Evolutionary conservation across 2,329 filamentous ascomycete species (phyloP), one percentile per base, ranked within the genome.

Genomic region (Orbilia quercus): DNA sequence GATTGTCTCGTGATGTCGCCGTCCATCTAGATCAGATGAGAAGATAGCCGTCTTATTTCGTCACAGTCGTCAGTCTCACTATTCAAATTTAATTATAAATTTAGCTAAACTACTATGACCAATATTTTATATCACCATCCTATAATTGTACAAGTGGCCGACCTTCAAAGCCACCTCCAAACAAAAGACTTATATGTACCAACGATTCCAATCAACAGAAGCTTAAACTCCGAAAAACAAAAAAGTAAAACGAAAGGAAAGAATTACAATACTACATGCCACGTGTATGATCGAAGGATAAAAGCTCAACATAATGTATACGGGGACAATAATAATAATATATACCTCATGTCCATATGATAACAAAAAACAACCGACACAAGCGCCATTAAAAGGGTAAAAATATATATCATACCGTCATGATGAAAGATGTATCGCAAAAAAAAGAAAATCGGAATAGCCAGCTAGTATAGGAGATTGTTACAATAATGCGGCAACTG

Each of bases 401-500:
- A 31, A 34, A n/a, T 31, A 23, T 62, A 47, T 57, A 47, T 55
- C 55, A 55, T 62, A 45, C 7, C 31, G 7, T 40, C 18, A n/a
- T 22, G 6, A 40, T 25, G 11, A 9, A 31, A 31, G 9, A 9
- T 31, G 5, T 9, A n/a, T n/a, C n/a, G n/a, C n/a, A n/a, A n/a
- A n/a, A n/a, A n/a, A n/a, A n/a, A 44, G 3, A 51, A 44, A 7
- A 23, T 7, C 11, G 18, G 12, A 28, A 2, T 9, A 38, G 45
- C 12, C 48, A 28, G n/a, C n/a, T n/a, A n/a, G n/a, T n/a, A n/a
- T n/a, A n/a, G n/a, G n/a, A n/a, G n/a, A 16, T 14, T 16, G 14
- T 72, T 25, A 73, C 2, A 74, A 54, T 36, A 74, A 20, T 2
- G 63, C 55, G 7, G 48, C 63, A 16, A 42, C 23, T 18, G 70